Conservation (phyloP, 2,329 filamentous ascomycete genomes). For the Rugonectria rugulosa region DNA sequence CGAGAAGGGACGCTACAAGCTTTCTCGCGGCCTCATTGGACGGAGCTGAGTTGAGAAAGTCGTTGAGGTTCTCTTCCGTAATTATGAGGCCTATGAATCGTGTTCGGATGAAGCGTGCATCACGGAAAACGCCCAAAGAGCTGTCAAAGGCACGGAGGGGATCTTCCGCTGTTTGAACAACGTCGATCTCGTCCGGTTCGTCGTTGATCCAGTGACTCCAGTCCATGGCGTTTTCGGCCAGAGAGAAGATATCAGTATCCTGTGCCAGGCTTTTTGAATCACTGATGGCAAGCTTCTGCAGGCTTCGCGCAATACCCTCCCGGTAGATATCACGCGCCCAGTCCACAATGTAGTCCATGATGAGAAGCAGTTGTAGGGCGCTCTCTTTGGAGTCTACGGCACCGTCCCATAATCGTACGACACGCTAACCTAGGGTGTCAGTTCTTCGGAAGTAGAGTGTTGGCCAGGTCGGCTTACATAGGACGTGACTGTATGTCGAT, state of each 20-base stretch:
- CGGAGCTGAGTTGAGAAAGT: background rate
- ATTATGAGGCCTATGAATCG: background rate
- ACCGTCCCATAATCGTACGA: slow-evolving; percentile 20
- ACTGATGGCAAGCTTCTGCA: background rate
- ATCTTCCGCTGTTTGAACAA: background rate
- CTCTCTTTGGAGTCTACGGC: slow-evolving; percentile 15
- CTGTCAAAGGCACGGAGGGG: slow-evolving; percentile 4
- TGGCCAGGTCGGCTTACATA: too few relatives aligned
- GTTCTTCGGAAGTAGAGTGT: too few relatives aligned
- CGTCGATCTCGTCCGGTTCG: background rate
- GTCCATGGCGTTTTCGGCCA: background rate
- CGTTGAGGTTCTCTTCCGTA: slow-evolving; percentile 1
- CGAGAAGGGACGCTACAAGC: background rate
- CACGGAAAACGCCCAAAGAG: background rate
- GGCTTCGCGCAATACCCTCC: slow-evolving; percentile 16
- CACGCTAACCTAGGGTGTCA: background rate
- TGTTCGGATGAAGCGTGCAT: slow-evolving; percentile 3
- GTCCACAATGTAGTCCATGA: slow-evolving; percentile 34
- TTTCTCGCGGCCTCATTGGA: background rate
- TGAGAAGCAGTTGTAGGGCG: slow-evolving; percentile 29
- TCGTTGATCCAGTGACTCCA: background rate
- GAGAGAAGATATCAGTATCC: background rate
- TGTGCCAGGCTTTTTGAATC: background rate
- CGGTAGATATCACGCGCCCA: slow-evolving; percentile 32
- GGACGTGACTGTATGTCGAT: background rate